Percentiles rank a stretch among this genome's conserved stretches.
Conservation (phyloP, 495 filamentous ascomycete genomes). For the Cercophora sp. region DNA sequence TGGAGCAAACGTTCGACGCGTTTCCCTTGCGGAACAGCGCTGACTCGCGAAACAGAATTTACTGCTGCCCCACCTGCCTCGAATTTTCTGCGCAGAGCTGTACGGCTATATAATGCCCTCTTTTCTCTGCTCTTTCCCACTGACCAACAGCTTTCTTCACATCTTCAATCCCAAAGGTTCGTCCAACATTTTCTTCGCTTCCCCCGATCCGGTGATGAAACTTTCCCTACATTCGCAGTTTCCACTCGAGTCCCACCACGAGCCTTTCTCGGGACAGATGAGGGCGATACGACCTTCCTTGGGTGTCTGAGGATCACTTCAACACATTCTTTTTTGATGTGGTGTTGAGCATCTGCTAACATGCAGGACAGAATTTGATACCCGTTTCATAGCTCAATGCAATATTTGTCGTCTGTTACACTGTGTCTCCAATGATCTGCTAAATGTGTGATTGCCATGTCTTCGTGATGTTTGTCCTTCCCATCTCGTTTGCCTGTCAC, state of each 20-base stretch:
- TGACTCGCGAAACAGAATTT: neutral
- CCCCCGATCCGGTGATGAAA: constrained; percentile 46
- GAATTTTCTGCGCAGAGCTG: neutral
- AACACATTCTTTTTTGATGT: constrained; percentile 11
- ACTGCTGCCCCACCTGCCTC: neutral
- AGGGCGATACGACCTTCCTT: constrained; percentile 53
- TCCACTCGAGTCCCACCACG: constrained; percentile 59
- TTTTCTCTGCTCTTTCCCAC: neutral
- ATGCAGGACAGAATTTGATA: neutral
- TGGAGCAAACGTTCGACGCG: no score
- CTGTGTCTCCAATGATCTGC: no score
- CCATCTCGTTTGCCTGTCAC: no score
- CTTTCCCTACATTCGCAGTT: constrained; percentile 62
- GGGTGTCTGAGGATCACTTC: constrained; percentile 59
- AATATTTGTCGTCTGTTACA: no score
- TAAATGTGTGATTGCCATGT: no score
- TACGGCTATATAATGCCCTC: neutral
- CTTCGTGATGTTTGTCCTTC: no score
- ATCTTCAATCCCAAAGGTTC: constrained; percentile 28
- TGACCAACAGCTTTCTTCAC: no score
- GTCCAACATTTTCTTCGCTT: constrained; percentile 12
- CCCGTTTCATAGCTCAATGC: neutral
- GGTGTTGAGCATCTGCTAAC: constrained; percentile 20
- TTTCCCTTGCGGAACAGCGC: no score
- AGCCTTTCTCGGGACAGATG: constrained; percentile 56